Conservation (phyloP, 495 filamentous ascomycete species). For the Hyphodiscus hymeniophilus region DNA sequence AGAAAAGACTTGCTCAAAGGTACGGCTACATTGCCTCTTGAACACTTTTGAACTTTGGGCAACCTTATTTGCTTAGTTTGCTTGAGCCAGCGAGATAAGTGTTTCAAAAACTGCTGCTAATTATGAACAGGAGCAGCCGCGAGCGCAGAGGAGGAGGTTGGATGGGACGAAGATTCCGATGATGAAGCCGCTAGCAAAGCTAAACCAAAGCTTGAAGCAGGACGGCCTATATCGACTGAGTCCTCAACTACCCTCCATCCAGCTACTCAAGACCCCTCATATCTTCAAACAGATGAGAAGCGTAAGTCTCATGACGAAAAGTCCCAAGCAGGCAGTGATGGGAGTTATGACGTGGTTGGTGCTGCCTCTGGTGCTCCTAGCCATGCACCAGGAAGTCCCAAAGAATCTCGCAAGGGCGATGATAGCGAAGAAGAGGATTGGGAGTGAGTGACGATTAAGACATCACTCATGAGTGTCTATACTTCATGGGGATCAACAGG, state of each 20-base stretch:
- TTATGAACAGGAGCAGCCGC: conserved; percentile 43
- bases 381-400: conserved; percentile 68
- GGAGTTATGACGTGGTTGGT: conserved; percentile 86
- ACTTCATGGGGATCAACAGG: conserved; percentile 1
- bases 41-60: too few species aligned
- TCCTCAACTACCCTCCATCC: conserved; percentile 48
- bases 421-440: conserved; percentile 63
- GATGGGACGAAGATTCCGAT: conserved; percentile 78
- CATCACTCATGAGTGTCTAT: background rate
- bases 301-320: conserved; percentile 81
- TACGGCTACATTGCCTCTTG: conserved; percentile 31
- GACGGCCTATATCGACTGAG: conserved; percentile 34
- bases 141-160: conserved; percentile 65
- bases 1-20: conserved; percentile 88
- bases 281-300: conserved; percentile 52
- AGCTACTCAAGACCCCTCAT: conserved; percentile 25
- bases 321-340: conserved; percentile 78
- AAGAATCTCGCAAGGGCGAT: conserved; percentile 45
- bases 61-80: too few species aligned
- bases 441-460: conserved; percentile 47
- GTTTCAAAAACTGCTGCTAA: too few species aligned
- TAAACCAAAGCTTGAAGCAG: conserved; percentile 21
- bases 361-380: conserved; percentile 68
- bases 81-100: too few species aligned
- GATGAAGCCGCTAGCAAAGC: conserved; percentile 35